Conservation (phyloP, 2,329 filamentous ascomycete genomes). For the Gnomoniopsis smithogilvyi region DNA sequence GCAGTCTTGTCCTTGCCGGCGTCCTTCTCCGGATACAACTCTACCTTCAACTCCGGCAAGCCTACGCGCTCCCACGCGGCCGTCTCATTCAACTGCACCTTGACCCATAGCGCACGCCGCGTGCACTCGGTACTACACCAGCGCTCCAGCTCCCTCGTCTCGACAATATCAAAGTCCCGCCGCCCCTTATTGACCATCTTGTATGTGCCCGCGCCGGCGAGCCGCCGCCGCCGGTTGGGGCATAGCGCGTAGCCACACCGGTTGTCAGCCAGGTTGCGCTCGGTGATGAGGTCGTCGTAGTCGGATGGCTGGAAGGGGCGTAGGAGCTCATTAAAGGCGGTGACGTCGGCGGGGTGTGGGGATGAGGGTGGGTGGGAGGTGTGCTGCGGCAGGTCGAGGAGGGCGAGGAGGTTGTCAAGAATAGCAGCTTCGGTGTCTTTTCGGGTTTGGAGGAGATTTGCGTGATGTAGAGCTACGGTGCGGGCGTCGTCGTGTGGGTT, state of each 20-base stretch:
- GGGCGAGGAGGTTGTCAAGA: constrained; percentile 65
- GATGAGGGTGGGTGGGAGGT: constrained; percentile 39
- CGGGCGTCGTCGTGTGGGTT: constrained; percentile 36
- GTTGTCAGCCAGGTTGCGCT: constrained; percentile 88
- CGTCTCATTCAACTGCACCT: constrained; percentile 81
- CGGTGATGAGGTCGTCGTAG: constrained; percentile 83
- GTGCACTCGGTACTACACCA: constrained; percentile 86
- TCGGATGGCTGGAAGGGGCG: constrained; percentile 79
- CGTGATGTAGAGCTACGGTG: constrained; percentile 76
- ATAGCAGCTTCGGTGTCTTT: constrained; percentile 76
- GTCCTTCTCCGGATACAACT: constrained; percentile 59
- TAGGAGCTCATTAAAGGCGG: constrained; percentile 64
- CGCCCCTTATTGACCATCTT: constrained; percentile 56
- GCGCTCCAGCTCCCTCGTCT: constrained; percentile 69
- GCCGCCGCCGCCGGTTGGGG: constrained; percentile 55
- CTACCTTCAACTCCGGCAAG: constrained; percentile 52
- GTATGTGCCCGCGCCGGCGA: constrained; percentile 59
- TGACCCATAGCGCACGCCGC: constrained; percentile 75
- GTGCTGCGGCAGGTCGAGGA: constrained; percentile 57
- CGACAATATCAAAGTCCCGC: constrained; percentile 64
- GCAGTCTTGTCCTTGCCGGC: neutral
- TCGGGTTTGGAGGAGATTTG: constrained; percentile 75
- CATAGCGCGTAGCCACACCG: constrained; percentile 86
- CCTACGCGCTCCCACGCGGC: constrained; percentile 79
- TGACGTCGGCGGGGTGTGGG: constrained; percentile 56